Conservation (phyloP, 441 rosid species). For the Bocquillonia castaneifolia region DNA sequence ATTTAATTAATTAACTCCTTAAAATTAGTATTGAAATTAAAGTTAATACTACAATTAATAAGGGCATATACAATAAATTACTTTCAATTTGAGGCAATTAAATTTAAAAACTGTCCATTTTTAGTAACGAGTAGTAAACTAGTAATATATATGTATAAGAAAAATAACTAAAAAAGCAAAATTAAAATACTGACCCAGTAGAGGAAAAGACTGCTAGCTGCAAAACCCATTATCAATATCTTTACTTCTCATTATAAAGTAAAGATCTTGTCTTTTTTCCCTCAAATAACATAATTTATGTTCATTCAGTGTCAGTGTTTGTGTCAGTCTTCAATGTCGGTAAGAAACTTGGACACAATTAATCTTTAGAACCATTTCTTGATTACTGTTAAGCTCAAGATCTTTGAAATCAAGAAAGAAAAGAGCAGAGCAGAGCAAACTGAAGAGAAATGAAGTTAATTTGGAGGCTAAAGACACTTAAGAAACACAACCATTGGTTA, state of each 20-base stretch:
- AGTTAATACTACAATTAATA: too few species aligned
- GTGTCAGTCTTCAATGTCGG: constrained; percentile 13
- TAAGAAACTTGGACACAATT: not conserved
- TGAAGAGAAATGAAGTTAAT: constrained; percentile 42
- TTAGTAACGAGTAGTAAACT: not conserved
- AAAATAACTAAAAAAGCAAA: not conserved
- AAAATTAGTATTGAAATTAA: too few species aligned
- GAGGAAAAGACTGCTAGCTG: not conserved
- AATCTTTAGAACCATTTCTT: not conserved
- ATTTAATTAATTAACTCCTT: too few species aligned
- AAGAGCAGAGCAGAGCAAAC: not conserved
- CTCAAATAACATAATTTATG: constrained; percentile 5
- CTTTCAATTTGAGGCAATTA: too few species aligned
- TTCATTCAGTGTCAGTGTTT: not conserved
- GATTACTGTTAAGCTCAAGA: not conserved
- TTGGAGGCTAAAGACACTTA: constrained; percentile 35
- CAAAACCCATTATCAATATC: not conserved
- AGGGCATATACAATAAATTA: too few species aligned
- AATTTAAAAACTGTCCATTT: too few species aligned
- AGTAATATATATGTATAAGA: not conserved
- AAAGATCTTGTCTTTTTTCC: not conserved
- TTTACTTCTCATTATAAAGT: not conserved
- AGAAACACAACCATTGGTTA: constrained; percentile 42
- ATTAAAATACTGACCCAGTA: too few species aligned
- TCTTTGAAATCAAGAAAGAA: not conserved